A percentile compares a stretch with the other conserved stretches of the same genome.
Evolutionary conservation across 192 early-diverging fungal species (phyloP).

Genomic region (Polychytrium aggregatum): DNA sequence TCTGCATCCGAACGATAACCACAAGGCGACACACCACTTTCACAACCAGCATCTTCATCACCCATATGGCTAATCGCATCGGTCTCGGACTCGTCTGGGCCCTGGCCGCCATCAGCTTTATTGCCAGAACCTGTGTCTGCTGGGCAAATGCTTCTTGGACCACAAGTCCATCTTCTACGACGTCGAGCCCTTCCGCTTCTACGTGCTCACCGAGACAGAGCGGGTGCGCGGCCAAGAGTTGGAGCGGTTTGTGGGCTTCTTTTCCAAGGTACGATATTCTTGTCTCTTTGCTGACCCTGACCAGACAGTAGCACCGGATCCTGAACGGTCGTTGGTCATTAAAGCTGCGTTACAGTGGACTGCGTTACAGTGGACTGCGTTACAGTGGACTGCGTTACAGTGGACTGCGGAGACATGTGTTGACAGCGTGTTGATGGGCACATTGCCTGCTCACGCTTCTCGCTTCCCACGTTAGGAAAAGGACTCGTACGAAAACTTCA

Average conservation of each 20-base stretch:
- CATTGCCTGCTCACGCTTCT: no score
- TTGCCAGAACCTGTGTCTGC: slow-evolving; percentile 80
- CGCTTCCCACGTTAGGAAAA: no score
- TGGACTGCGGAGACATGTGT: no score
- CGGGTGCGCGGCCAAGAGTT: slow-evolving; percentile 11
- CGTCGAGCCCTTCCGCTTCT: slow-evolving; percentile 80
- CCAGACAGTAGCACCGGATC: no score
- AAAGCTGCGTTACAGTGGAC: no score
- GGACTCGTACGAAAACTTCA: slow-evolving; percentile 67
- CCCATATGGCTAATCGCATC: slow-evolving; percentile 1
- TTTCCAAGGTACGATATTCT: slow-evolving; percentile 85
- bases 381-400: no score
- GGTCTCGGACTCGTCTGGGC: not conserved
- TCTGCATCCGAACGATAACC: no score
- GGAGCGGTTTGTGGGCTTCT: slow-evolving; percentile 68
- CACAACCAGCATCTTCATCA: not conserved
- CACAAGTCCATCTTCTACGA: slow-evolving; percentile 91
- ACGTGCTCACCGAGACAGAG: slow-evolving; percentile 47
- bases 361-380: no score
- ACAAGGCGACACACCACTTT: not conserved
- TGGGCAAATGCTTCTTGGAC: slow-evolving; percentile 86
- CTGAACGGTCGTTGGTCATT: no score
- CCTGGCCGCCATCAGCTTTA: slow-evolving; percentile 44
- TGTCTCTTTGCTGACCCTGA: no score
- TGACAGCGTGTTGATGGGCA: no score